phyloP scores from a whole-genome alignment of 2,329 filamentous ascomycete species.

The Scytalidium sp. region DNA sequence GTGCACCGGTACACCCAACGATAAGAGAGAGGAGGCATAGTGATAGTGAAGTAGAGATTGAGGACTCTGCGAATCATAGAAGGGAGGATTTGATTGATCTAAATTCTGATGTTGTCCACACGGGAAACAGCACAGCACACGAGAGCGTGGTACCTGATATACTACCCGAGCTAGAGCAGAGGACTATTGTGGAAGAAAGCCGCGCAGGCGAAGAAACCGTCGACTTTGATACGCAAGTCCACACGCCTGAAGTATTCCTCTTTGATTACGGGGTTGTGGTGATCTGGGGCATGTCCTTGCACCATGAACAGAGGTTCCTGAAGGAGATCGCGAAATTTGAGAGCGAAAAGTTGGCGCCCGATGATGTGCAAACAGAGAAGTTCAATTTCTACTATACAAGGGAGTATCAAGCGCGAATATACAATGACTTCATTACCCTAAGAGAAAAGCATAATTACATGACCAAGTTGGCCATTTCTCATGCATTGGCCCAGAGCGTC shows the following conservation, averaged over 20 bases:
- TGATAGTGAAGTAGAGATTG: slow-evolving; percentile 68
- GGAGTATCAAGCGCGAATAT: slow-evolving; percentile 97
- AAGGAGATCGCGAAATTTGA: slow-evolving; percentile 96
- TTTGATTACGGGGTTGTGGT: slow-evolving; percentile 98
- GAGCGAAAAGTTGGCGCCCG: slow-evolving; percentile 79
- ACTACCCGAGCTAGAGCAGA: slow-evolving; percentile 19
- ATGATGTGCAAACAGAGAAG: slow-evolving; percentile 91
- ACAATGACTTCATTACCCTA: slow-evolving; percentile 98
- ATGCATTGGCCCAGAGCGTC: slow-evolving; percentile 92
- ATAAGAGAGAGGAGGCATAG: slow-evolving; percentile 68
- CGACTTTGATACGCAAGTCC: slow-evolving; percentile 83
- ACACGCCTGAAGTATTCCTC: slow-evolving; percentile 91
- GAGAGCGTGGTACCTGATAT: slow-evolving; percentile 14
- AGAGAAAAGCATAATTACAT: slow-evolving; percentile 96
- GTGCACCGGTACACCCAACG: slow-evolving; percentile 27
- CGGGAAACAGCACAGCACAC: slow-evolving; percentile 29
- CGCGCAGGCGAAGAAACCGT: slow-evolving; percentile 17
- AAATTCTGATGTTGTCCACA: slow-evolving; percentile 34
- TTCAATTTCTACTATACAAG: slow-evolving; percentile 99
- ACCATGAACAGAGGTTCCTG: slow-evolving; percentile 85
- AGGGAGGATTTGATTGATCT: slow-evolving; percentile 65
- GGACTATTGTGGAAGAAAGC: slow-evolving; percentile 35
- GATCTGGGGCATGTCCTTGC: slow-evolving; percentile 95
- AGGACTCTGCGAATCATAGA: slow-evolving; percentile 52
- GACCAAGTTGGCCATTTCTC: slow-evolving; percentile 95